phyloP scores from a whole-genome alignment of 768 basidiomycete species.

The Hygrophorus russula region DNA sequence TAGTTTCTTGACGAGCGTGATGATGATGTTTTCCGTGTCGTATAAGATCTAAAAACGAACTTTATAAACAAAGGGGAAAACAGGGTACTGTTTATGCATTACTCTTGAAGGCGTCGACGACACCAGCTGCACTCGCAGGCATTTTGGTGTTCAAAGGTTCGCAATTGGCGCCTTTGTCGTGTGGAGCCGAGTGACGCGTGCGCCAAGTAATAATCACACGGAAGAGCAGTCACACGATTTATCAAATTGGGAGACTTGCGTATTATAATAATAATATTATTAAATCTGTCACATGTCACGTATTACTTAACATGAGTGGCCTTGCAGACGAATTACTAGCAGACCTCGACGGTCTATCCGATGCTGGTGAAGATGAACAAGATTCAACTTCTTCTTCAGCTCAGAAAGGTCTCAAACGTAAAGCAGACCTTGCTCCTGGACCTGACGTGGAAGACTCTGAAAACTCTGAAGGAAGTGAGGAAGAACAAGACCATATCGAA shows the following conservation, averaged over 20 bases:
- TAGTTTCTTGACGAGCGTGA: constrained; percentile 24
- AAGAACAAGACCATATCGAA: constrained; percentile 31
- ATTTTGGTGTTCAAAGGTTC: background rate
- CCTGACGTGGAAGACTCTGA: constrained; percentile 24
- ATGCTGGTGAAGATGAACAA: constrained; percentile 43
- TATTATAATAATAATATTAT: too few species aligned
- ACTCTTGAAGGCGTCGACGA: constrained; percentile 90
- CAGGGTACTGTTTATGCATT: constrained; percentile 8
- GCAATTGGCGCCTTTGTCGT: too few species aligned
- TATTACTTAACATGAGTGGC: constrained; percentile 49
- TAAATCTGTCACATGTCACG: too few species aligned
- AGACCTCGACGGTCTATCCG: constrained; percentile 82
- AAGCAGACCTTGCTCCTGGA: constrained; percentile 25
- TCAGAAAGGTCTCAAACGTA: constrained; percentile 41
- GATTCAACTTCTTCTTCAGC: constrained; percentile 7
- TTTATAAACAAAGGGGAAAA: constrained; percentile 10
- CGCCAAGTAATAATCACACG: too few species aligned
- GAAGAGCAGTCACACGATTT: too few species aligned
- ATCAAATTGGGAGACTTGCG: too few species aligned
- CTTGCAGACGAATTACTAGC: constrained; percentile 90
- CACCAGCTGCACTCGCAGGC: constrained; percentile 39
- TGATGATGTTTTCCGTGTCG: constrained; percentile 69
- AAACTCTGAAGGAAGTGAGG: constrained; percentile 43
- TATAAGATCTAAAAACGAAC: constrained; percentile 52
- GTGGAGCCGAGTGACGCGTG: too few species aligned